Evolutionary conservation across 192 early-diverging fungal genomes (phyloP).

Genomic region (Backusella australiensis): DNA sequence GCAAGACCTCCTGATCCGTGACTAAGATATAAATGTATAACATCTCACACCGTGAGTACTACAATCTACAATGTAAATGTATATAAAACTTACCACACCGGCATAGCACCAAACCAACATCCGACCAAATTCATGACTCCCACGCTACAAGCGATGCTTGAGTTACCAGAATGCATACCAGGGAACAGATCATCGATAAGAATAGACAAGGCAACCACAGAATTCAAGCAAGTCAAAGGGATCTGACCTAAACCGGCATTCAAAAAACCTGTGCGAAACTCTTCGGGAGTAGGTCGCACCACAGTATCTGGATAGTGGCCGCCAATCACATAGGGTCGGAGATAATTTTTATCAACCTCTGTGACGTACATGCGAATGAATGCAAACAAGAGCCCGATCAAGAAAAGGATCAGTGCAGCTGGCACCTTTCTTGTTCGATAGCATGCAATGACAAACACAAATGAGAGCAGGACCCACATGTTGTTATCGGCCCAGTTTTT

Average conservation of each 20-base stretch:
- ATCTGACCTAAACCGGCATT: conserved; percentile 85
- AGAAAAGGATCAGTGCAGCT: conserved; percentile 71
- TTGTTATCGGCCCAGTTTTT: conserved; percentile 72
- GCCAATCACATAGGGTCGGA: conserved; percentile 40
- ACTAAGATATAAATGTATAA: conserved; percentile 4
- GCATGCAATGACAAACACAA: conserved; percentile 64
- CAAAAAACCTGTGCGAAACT: conserved; percentile 73
- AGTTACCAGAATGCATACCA: conserved; percentile 47
- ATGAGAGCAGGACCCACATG: conserved; percentile 66
- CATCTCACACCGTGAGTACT: not conserved
- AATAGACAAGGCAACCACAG: conserved; percentile 74
- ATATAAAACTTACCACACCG: conserved; percentile 54
- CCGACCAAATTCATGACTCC: conserved; percentile 79
- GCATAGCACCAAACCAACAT: conserved; percentile 77
- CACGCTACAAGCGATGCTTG: conserved; percentile 59
- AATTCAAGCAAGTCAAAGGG: conserved; percentile 84
- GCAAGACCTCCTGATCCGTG: conserved; percentile 88
- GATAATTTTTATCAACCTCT: conserved; percentile 16
- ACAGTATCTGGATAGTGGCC: conserved; percentile 55
- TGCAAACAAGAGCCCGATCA: conserved; percentile 67
- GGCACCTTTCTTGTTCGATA: conserved; percentile 61
- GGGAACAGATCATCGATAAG: conserved; percentile 86
- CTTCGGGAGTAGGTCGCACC: conserved; percentile 57
- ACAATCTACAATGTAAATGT: not conserved
- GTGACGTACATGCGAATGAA: conserved; percentile 48